Evolutionary conservation across 371 early-diverging fungal genomes (phyloP).

Genomic region (Blakeslea trispora): DNA sequence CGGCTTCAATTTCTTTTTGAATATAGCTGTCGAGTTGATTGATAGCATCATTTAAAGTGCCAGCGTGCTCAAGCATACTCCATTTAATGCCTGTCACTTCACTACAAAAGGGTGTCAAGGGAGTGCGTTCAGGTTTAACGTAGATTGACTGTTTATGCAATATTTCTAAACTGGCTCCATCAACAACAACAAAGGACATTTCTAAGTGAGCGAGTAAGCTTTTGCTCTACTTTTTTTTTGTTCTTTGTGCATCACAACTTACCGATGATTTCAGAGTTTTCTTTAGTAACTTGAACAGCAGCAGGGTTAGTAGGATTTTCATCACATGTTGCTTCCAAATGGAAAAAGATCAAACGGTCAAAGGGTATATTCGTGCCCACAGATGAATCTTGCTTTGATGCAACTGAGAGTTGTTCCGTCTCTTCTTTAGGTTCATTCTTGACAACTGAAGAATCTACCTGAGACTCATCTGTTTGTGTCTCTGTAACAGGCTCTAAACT

Average conservation of each 20-base stretch:
- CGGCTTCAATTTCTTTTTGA: constrained; percentile 53
- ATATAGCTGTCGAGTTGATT: constrained; percentile 61
- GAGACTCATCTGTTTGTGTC: not conserved
- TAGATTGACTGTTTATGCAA: constrained; percentile 64
- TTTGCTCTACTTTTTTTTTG: not conserved
- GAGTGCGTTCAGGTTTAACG: constrained; percentile 69
- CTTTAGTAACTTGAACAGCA: constrained; percentile 63
- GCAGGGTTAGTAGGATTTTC: constrained; percentile 66
- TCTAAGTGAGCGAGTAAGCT: constrained; percentile 22
- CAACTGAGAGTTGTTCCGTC: not conserved
- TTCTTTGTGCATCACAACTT: too few species aligned
- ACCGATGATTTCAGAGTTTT: constrained; percentile 53
- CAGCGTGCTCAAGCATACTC: constrained; percentile 55
- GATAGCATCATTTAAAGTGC: constrained; percentile 63
- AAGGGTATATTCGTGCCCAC: constrained; percentile 41
- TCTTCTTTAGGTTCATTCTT: not conserved
- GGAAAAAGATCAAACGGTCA: constrained; percentile 68
- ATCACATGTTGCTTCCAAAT: constrained; percentile 75
- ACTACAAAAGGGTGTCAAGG: constrained; percentile 67
- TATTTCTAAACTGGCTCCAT: constrained; percentile 44
- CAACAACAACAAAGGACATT: constrained; percentile 42
- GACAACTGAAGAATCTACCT: not conserved
- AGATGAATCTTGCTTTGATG: constrained; percentile 7
- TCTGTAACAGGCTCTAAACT: not conserved
- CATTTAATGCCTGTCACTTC: constrained; percentile 67